Evolutionary conservation across 108 stramenopile species (phyloP), one percentile per base, ranked within the genome.

Genomic region (Skeletonema menzelii): DNA sequence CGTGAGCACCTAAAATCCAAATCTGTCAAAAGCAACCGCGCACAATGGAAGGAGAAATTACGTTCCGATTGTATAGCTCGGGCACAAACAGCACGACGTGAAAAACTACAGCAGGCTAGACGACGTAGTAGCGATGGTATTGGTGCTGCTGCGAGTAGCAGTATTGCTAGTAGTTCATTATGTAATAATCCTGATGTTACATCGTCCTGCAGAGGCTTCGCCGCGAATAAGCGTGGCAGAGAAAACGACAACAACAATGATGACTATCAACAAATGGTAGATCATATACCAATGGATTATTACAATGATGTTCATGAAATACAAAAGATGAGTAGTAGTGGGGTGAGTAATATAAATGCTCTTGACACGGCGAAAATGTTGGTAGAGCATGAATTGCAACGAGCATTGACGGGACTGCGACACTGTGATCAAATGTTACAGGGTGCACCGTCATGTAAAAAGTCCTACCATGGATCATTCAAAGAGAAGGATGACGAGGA

Each of bases 311-410:
- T 22, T 8, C 49, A 53, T 10, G 20, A 22, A 53, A 24, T 22
- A 53, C 19, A n/a, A 53, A 15, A 53, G 49, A 53, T 53, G n/a
- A 53, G 49, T 8, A 20, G 22, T 7, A 37, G 44, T 47, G 32
- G 34, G 4, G 53, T n/a, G 12, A 63, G 53, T 44, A 55, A 72
- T 34, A 26, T 24, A 17, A 56, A 56, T 72, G 62, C 40, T 15
- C 34, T 72, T 19, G 56, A 68, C 40, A 57, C 61, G 15, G 75
- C 75, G 35, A 68, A 42, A 62, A 47, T 62, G 12, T 68, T 76
- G 34, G 75, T 76, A n/a, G 62, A 69, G 31, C 67, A 69, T 63
- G 75, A 69, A 34, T 31, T 76, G 37, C 67, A 69, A 40, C 19
- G 67, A 26, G 67, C 75, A 57, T 44, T 68, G 27, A 34, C 65